Base-by-base conservation (phyloP, 2,329 filamentous ascomycete species). In the Clarireedia paspali region DNA sequence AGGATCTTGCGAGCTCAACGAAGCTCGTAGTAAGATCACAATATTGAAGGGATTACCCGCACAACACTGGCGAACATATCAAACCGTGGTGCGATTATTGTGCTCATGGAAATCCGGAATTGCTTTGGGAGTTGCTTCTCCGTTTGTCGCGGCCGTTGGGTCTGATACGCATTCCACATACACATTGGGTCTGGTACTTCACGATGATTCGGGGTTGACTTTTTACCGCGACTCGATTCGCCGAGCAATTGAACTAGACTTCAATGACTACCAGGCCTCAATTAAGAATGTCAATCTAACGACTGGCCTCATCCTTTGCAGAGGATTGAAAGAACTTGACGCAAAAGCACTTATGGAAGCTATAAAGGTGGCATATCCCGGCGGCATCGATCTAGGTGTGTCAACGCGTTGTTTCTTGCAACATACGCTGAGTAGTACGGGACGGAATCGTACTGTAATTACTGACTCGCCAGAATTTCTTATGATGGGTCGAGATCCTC, bases 61-160 rank as follows among this genome's bases (percentile, higher is more conserved):
- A n/a, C 38, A 42, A 34, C 9, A 55, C 50, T 55, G 53, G 53
- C 44, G 47, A 27, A 48, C 40, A 26, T 55, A 55, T 47, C 53
- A 55, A 45, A 2, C 34, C 0, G 34, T 55, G 20, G 42, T 55
- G 26, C 47, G 47, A 15, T 26, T 50, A 23, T 20, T 50, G 2
- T 48, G n/a, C 24, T 17, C 34, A 17, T 50, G 24, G 26, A 42
- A n/a, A 20, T 14, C 27, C 23, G 36, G 42, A 15, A 48, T 55
- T 1, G 3, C 24, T 4, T 24, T 55, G n/a, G 53, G 53, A 5
- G n/a, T 40, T 34, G 47, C 42, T 12, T 42, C 30, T 20, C 38
- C 47, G 0, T 34, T 34, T 34, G 10, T 34, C 30, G 5, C 15
- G 17, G 5, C 39, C 39, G 2, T 6, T 20, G 39, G 39, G 3